Evolutionary conservation across 2,329 filamentous ascomycete species (phyloP).

Genomic region (Trichocomaceae sp.): DNA sequence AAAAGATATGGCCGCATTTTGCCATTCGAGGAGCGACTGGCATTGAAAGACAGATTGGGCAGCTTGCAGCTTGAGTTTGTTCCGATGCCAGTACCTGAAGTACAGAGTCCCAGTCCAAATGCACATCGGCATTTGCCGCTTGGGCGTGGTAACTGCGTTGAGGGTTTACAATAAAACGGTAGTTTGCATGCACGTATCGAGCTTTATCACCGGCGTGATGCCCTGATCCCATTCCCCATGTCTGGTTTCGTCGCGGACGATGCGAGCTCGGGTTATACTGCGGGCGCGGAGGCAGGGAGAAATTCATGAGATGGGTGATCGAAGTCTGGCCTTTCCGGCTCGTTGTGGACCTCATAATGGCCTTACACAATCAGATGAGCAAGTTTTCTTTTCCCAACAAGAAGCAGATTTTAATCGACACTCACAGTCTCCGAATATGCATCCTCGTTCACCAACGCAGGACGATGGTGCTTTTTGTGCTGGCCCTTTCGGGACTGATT

Average conservation of each 20-base stretch:
- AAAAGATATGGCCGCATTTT: constrained; percentile 95
- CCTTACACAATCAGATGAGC: constrained; percentile 30
- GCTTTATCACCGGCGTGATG: constrained; percentile 89
- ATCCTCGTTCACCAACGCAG: constrained; percentile 73
- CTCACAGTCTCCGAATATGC: constrained; percentile 72
- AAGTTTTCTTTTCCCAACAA: background rate
- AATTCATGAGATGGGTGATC: constrained; percentile 94
- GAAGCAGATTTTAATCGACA: constrained; percentile 15
- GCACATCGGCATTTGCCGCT: constrained; percentile 76
- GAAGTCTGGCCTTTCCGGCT: constrained; percentile 87
- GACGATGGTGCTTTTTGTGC: constrained; percentile 73
- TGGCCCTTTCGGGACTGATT: constrained; percentile 71
- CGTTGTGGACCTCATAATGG: constrained; percentile 57
- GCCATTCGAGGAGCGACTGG: constrained; percentile 95
- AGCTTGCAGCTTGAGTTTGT: constrained; percentile 79
- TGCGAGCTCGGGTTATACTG: constrained; percentile 51
- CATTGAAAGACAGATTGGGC: constrained; percentile 88
- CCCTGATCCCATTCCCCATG: constrained; percentile 80
- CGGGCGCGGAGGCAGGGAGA: constrained; percentile 70
- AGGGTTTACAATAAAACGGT: constrained; percentile 90
- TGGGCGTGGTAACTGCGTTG: constrained; percentile 71
- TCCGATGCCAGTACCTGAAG: constrained; percentile 86
- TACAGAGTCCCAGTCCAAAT: constrained; percentile 84
- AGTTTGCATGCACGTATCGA: constrained; percentile 90
- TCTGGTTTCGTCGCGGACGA: constrained; percentile 62